These are phyloP conservation scores for Auriscalpium vulgare DNA, from an alignment of 768 basidiomycete species.

Conservation along the genomic window DNA sequence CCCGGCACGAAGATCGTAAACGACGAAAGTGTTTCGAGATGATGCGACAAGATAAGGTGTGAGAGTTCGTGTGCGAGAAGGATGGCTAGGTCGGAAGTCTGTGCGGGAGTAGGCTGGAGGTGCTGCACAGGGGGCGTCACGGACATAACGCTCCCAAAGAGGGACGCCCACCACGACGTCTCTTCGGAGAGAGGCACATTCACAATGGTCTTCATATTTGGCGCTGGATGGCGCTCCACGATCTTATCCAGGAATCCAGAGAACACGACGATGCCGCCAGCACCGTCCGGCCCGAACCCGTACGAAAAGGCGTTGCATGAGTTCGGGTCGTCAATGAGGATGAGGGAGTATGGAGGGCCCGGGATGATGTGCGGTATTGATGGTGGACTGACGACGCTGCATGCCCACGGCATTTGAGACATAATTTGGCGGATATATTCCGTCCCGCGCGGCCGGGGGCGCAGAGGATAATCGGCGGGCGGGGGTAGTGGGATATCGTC, in stretches of 20 bases:
- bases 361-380: constrained; percentile 50
- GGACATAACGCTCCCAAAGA: constrained; percentile 41
- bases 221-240: constrained; percentile 36
- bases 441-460: constrained; percentile 73
- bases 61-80: constrained; percentile 91
- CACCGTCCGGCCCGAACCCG: constrained; percentile 88
- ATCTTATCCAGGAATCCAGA: constrained; percentile 91
- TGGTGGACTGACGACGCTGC: constrained; percentile 4
- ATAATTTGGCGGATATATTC: constrained; percentile 56
- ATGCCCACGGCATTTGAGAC: constrained; percentile 18
- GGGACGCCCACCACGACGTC: constrained; percentile 37
- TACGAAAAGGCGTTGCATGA: constrained; percentile 90
- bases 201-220: constrained; percentile 4
- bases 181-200: constrained; percentile 11
- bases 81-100: constrained; percentile 83
- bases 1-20: constrained; percentile 77
- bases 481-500: constrained; percentile 64
- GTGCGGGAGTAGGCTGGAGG: constrained; percentile 55
- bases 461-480: constrained; percentile 72
- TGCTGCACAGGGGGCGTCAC: constrained; percentile 22
- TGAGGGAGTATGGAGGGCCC: constrained; percentile 84
- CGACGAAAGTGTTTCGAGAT: constrained; percentile 86
- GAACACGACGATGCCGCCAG: constrained; percentile 90
- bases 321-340: constrained; percentile 83
- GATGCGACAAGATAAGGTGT: constrained; percentile 85